Conservation (phyloP, 495 filamentous ascomycete species). For the Trichocladium uniseriatum region DNA sequence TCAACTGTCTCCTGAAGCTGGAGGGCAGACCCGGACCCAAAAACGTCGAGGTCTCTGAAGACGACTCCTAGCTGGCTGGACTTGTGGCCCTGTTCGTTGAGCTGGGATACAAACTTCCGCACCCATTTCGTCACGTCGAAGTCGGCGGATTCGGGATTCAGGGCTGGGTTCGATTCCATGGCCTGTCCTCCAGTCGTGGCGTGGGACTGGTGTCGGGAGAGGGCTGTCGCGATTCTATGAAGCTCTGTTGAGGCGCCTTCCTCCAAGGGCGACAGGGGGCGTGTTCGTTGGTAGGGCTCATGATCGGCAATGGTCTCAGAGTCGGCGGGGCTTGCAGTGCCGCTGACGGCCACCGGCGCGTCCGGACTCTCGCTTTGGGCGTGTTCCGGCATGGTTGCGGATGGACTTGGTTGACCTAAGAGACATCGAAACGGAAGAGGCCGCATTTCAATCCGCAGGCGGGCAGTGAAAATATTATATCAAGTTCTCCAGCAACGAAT, state of each 20-base stretch:
- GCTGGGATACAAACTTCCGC: slow-evolving; percentile 13
- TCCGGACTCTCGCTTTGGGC: too few species aligned
- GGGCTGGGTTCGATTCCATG: slow-evolving; percentile 4
- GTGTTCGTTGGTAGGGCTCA: not conserved
- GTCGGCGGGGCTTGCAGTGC: too few species aligned
- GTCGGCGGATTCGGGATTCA: slow-evolving; percentile 17
- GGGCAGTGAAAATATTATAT: too few species aligned
- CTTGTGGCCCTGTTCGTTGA: slow-evolving; percentile 19
- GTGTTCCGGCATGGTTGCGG: too few species aligned
- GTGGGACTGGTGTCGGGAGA: slow-evolving; percentile 14
- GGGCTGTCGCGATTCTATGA: slow-evolving; percentile 18
- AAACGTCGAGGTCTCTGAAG: slow-evolving; percentile 46
- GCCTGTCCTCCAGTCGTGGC: not conserved
- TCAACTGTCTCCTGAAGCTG: slow-evolving; percentile 50
- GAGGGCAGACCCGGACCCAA: slow-evolving; percentile 44
- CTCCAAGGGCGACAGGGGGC: slow-evolving; percentile 6
- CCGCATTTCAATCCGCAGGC: too few species aligned
- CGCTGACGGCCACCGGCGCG: too few species aligned
- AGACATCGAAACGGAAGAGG: too few species aligned
- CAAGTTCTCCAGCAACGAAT: too few species aligned
- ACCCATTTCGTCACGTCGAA: slow-evolving; percentile 23
- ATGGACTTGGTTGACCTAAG: too few species aligned
- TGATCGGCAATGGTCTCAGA: not conserved
- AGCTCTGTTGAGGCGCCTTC: slow-evolving; percentile 15
- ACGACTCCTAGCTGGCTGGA: slow-evolving; percentile 28